These are phyloP conservation scores for Botrytis galanthina DNA, from an alignment of 2,329 filamentous ascomycete genomes.

Conservation along the genomic window DNA sequence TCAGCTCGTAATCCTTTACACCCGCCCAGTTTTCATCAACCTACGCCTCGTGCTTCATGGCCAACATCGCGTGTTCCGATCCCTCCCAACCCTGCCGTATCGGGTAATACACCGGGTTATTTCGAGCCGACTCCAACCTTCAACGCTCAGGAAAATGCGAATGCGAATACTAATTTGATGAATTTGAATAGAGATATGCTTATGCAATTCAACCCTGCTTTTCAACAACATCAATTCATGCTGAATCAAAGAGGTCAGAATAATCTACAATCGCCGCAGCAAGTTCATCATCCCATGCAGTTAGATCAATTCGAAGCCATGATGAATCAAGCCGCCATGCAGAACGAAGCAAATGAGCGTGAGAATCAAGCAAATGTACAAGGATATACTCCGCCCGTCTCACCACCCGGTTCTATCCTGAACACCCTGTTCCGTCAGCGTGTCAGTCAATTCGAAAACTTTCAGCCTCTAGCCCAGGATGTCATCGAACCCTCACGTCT, in stretches of 20 bases:
- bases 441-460: neutral
- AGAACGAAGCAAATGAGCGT: neutral
- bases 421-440: neutral
- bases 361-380: neutral
- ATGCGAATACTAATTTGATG: neutral
- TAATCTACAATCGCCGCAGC: neutral
- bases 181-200: neutral
- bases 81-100: constrained; percentile 3
- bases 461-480: neutral
- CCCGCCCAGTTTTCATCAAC: neutral
- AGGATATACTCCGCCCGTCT: neutral
- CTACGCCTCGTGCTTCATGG: constrained; percentile 1
- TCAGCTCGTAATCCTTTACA: neutral
- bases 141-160: neutral
- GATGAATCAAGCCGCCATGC: neutral
- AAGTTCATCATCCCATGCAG: neutral
- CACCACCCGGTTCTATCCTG: too few relatives aligned
- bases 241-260: neutral
- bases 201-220: neutral
- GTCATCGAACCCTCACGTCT: neutral
- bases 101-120: neutral
- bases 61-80: neutral
- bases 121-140: neutral
- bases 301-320: neutral
- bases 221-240: neutral